Evolutionary conservation across 495 filamentous ascomycete species (phyloP).

Genomic region (Podospora pseudoanserina): DNA sequence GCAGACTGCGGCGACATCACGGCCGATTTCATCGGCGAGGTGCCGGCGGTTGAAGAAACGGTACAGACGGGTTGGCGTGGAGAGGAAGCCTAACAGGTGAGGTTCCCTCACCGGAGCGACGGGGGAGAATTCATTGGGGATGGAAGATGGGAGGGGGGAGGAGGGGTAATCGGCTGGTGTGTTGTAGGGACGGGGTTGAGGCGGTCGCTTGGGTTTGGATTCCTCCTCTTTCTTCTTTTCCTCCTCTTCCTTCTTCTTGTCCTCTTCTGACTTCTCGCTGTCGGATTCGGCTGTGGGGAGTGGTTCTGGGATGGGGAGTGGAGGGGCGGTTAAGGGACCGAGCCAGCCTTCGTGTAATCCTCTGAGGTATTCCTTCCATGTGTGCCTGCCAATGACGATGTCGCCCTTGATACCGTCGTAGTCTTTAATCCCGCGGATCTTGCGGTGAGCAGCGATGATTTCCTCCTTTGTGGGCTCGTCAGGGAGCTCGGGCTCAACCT

Average conservation of each 20-base stretch:
- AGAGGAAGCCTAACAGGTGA: constrained; percentile 88
- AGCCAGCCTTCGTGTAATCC: constrained; percentile 96
- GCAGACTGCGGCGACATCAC: constrained; percentile 81
- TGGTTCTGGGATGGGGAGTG: constrained; percentile 30
- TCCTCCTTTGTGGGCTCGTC: constrained; percentile 51
- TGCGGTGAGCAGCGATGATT: constrained; percentile 52
- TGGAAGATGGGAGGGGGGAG: constrained; percentile 53
- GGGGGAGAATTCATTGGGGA: constrained; percentile 61
- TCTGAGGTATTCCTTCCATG: constrained; percentile 96
- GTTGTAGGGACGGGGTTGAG: constrained; percentile 62
- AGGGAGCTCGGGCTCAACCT: constrained; percentile 39
- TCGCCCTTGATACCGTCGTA: constrained; percentile 75
- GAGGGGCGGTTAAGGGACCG: constrained; percentile 60
- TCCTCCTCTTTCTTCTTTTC: constrained; percentile 41
- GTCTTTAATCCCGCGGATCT: constrained; percentile 59
- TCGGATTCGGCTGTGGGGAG: constrained; percentile 24
- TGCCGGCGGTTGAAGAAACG: constrained; percentile 84
- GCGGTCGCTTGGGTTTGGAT: constrained; percentile 46
- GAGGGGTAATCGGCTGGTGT: constrained; percentile 62
- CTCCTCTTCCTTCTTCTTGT: constrained; percentile 25
- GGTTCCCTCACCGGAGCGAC: constrained; percentile 73
- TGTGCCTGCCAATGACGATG: constrained; percentile 83
- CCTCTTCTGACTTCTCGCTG: constrained; percentile 36
- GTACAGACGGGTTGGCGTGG: constrained; percentile 80
- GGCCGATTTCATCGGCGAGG: constrained; percentile 82